These are phyloP conservation scores for Xylaria sp. DNA, from an alignment of 2,329 filamentous ascomycete species.

Conservation along the genomic window DNA sequence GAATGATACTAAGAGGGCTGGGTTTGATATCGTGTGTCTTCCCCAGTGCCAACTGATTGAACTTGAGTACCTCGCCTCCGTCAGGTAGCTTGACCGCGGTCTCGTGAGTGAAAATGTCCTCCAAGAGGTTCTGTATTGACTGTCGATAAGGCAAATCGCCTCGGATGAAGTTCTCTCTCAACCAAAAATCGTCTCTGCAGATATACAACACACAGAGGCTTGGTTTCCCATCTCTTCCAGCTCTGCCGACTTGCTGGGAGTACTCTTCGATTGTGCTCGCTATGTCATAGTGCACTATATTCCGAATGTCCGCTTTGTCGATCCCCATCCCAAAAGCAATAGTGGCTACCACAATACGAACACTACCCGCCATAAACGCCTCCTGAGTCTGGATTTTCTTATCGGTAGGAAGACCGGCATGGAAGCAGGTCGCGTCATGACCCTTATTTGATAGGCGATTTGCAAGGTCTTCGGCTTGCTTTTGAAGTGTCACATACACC, in stretches of 20 bases:
- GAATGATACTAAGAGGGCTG: constrained; percentile 63
- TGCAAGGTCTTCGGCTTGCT: constrained; percentile 61
- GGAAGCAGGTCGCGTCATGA: constrained; percentile 59
- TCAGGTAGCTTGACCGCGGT: constrained; percentile 47
- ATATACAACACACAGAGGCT: constrained; percentile 69
- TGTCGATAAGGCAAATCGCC: constrained; percentile 67
- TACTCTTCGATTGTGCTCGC: constrained; percentile 66
- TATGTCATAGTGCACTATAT: constrained; percentile 64
- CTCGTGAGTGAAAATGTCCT: constrained; percentile 64
- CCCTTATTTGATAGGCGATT: constrained; percentile 51
- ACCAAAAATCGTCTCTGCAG: constrained; percentile 66
- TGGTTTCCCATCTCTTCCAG: constrained; percentile 63
- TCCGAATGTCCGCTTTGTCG: constrained; percentile 66
- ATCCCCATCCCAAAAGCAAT: constrained; percentile 72
- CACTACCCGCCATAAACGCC: constrained; percentile 60
- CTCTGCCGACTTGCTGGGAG: constrained; percentile 67
- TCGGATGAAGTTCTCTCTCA: constrained; percentile 69
- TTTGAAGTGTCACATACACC: constrained; percentile 70
- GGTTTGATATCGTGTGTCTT: constrained; percentile 65
- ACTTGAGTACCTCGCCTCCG: constrained; percentile 58
- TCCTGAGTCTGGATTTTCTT: constrained; percentile 62
- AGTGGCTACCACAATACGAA: constrained; percentile 63
- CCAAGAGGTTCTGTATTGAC: constrained; percentile 61
- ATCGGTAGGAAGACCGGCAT: constrained; percentile 61
- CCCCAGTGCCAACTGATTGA: constrained; percentile 58